Percentiles rank a stretch among this genome's conserved stretches.
These are phyloP conservation scores for Chaetoscypha palmicola DNA, from an alignment of 2,329 filamentous ascomycete genomes.

Conservation along the genomic window DNA sequence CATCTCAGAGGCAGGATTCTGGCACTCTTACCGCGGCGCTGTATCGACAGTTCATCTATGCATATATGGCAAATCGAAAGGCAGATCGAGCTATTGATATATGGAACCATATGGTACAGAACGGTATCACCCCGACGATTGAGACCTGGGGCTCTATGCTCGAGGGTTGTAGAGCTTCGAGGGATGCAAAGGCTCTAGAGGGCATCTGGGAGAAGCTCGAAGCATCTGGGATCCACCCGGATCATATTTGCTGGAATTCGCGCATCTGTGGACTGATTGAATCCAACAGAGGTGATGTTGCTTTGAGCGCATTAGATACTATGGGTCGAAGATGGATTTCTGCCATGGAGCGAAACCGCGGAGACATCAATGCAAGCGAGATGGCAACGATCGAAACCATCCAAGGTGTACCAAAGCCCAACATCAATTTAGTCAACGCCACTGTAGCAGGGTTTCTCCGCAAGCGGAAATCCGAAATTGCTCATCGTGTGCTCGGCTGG, in stretches of 20 bases:
- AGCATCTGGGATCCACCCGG: slow-evolving; percentile 50
- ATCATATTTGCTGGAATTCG: slow-evolving; percentile 61
- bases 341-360: slow-evolving; percentile 18
- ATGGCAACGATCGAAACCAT: slow-evolving; percentile 27
- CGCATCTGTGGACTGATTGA: slow-evolving; percentile 60
- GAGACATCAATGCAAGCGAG: slow-evolving; percentile 16
- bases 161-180: slow-evolving; percentile 56
- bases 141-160: slow-evolving; percentile 69
- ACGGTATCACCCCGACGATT: slow-evolving; percentile 51
- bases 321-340: slow-evolving; percentile 55
- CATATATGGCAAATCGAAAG: slow-evolving; percentile 39
- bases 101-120: slow-evolving; percentile 49
- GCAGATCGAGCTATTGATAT: slow-evolving; percentile 41
- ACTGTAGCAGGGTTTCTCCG: slow-evolving; percentile 57
- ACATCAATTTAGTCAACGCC: slow-evolving; percentile 61
- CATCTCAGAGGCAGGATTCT: too few relatives aligned
- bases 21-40: slow-evolving; percentile 25
- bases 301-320: slow-evolving; percentile 57
- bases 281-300: slow-evolving; percentile 44
- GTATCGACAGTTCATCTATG: slow-evolving; percentile 40
- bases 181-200: slow-evolving; percentile 53
- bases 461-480: slow-evolving; percentile 40
- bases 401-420: slow-evolving; percentile 47
- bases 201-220: slow-evolving; percentile 61
- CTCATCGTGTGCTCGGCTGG: slow-evolving; percentile 46